Evolutionary conservation across 73 alveolate species (phyloP).

Genomic region (Effrenium voratum): DNA sequence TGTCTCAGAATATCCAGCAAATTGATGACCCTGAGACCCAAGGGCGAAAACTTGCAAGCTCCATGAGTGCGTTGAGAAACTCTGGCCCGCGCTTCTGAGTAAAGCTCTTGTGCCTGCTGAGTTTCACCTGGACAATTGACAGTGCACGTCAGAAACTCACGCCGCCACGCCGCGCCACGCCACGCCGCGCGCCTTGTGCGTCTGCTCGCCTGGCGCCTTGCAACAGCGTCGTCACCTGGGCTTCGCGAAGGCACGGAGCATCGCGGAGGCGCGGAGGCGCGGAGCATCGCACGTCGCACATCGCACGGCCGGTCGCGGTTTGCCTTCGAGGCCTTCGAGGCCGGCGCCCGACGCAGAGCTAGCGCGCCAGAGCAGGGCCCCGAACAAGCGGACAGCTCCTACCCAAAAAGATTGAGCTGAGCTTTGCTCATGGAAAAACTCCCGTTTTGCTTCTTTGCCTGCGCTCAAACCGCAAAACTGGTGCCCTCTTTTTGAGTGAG

Average conservation of each 20-base stretch:
- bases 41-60: not conserved
- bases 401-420: not conserved
- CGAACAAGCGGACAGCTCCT: slow-evolving; percentile 15
- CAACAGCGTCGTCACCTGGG: slow-evolving; percentile 83
- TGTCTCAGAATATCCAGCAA: not conserved
- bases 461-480: not conserved
- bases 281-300: not conserved
- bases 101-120: slow-evolving; percentile 85
- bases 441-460: too few species aligned
- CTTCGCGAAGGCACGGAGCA: not conserved
- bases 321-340: not conserved
- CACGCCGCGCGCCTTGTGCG: slow-evolving; percentile 20
- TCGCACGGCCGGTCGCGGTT: not conserved
- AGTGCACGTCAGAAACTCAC: not conserved
- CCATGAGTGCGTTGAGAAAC: too few species aligned
- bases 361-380: slow-evolving; percentile 82
- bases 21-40: not conserved
- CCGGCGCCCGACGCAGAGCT: slow-evolving; percentile 54
- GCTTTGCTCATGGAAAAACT: not conserved
- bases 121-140: slow-evolving; percentile 26
- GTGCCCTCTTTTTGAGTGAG: too few species aligned
- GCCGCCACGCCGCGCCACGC: not conserved
- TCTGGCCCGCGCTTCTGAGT: slow-evolving; percentile 57
- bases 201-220: slow-evolving; percentile 73
- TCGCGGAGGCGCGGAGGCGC: not conserved